These are phyloP conservation scores for Dictyostelium intermedium DNA, from an alignment of 78 protist species.

Conservation along the genomic window DNA sequence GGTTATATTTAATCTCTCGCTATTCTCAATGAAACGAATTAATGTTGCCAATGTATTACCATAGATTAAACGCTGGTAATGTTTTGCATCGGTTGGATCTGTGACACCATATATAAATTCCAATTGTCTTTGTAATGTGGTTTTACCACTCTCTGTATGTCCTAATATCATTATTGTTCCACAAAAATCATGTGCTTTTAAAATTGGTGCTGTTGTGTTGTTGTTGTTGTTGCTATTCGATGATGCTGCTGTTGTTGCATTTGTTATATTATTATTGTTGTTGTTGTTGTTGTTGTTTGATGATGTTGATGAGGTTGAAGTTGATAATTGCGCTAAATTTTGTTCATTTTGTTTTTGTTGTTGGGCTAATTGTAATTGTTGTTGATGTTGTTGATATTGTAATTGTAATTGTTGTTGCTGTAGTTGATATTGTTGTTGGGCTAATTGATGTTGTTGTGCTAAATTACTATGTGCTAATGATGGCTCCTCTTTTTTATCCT, in stretches of 20 bases:
- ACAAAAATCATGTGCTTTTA: conserved; percentile 2
- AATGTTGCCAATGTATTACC: conserved; percentile 74
- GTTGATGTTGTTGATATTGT: conserved; percentile 11
- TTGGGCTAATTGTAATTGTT: neutral
- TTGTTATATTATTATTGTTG: neutral
- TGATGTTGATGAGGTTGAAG: neutral
- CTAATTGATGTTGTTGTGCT: conserved; percentile 6
- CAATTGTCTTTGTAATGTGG: conserved; percentile 62
- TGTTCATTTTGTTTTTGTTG: neutral
- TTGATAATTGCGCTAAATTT: neutral
- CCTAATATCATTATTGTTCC: conserved; percentile 11
- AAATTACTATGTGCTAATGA: neutral
- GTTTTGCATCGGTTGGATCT: conserved; percentile 25
- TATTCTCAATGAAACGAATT: conserved; percentile 42
- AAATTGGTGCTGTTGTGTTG: neutral
- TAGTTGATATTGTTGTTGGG: conserved; percentile 2
- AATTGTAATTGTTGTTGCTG: conserved; percentile 8
- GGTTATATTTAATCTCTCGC: conserved; percentile 31
- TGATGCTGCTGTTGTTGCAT: neutral
- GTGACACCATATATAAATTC: conserved; percentile 50
- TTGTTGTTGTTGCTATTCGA: neutral
- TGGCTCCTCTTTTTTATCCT: neutral
- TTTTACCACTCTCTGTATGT: conserved; percentile 45
- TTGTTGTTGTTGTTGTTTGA: neutral
- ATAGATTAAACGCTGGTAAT: conserved; percentile 47